phyloP scores from a whole-genome alignment of 192 early-diverging fungal genomes.

The Cladochytrium replicatum region DNA sequence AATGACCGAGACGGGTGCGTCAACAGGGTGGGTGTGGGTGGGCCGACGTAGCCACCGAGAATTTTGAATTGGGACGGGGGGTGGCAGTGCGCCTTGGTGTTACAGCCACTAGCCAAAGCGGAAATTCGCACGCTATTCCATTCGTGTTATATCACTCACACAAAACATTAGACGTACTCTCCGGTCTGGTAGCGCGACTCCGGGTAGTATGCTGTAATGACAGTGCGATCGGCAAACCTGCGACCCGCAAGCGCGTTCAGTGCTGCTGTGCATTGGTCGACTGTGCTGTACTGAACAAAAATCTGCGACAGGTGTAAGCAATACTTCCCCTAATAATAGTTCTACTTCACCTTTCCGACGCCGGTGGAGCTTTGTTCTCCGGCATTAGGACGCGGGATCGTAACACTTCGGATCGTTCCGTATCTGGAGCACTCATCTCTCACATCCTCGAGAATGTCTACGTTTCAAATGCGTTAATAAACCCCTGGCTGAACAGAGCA shows the following conservation, averaged over 20 bases:
- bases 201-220: slow-evolving; percentile 74
- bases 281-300: slow-evolving; percentile 64
- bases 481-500: not conserved
- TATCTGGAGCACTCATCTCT: slow-evolving; percentile 80
- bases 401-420: slow-evolving; percentile 67
- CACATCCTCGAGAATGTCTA: slow-evolving; percentile 85
- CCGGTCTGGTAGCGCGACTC: slow-evolving; percentile 59
- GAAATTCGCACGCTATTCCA: too few species aligned
- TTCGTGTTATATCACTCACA: too few species aligned
- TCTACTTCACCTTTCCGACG: slow-evolving; percentile 65
- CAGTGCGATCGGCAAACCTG: slow-evolving; percentile 87
- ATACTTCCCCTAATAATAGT: not conserved
- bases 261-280: slow-evolving; percentile 54
- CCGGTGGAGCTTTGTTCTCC: slow-evolving; percentile 48
- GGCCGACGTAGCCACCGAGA: too few species aligned
- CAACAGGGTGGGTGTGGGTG: too few species aligned
- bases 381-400: slow-evolving; percentile 74
- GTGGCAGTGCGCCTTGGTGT: too few species aligned
- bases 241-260: slow-evolving; percentile 79
- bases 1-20: too few species aligned
- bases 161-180: too few species aligned
- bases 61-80: too few species aligned
- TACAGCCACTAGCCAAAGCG: too few species aligned
- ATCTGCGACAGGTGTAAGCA: slow-evolving; percentile 43
- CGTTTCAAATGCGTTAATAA: not conserved